Conservation (phyloP, 352 stramenopile species). For the Pythium angustatum region DNA sequence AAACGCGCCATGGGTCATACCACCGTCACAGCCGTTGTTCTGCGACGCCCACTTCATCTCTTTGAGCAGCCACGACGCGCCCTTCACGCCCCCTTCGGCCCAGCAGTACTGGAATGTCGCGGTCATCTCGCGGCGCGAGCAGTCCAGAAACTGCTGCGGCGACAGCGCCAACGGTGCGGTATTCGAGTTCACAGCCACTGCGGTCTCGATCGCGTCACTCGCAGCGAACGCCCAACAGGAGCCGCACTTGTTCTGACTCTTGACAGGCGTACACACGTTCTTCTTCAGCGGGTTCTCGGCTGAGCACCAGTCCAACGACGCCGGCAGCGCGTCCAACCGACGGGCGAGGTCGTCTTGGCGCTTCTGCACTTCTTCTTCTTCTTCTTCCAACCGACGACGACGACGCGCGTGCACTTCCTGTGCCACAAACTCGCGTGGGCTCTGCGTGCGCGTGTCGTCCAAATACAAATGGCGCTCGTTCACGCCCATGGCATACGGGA, state of each 20-base stretch:
- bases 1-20: slow-evolving; percentile 79
- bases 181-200: slow-evolving; percentile 50
- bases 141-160: slow-evolving; percentile 79
- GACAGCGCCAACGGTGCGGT: slow-evolving; percentile 57
- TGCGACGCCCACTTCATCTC: slow-evolving; percentile 76
- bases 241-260: slow-evolving; percentile 81
- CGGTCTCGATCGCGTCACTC: slow-evolving; percentile 75
- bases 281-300: slow-evolving; percentile 58
- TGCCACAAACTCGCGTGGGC: slow-evolving; percentile 51
- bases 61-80: slow-evolving; percentile 56
- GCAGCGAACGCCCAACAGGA: slow-evolving; percentile 85
- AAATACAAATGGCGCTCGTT: slow-evolving; percentile 66
- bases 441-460: slow-evolving; percentile 39
- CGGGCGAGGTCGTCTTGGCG: slow-evolving; percentile 13
- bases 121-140: slow-evolving; percentile 67
- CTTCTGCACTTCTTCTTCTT: slow-evolving; percentile 8
- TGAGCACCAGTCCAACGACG: slow-evolving; percentile 74
- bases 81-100: slow-evolving; percentile 44
- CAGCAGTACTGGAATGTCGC: slow-evolving; percentile 82
- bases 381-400: slow-evolving; percentile 36
- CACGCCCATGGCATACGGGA: slow-evolving; percentile 69
- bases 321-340: slow-evolving; percentile 29
- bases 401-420: slow-evolving; percentile 51
- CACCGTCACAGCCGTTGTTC: slow-evolving; percentile 68
- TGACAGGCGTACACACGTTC: slow-evolving; percentile 73